Evolutionary conservation across 2,329 filamentous ascomycete genomes (phyloP).

Genomic region (Plectosphaerella cucumerina): DNA sequence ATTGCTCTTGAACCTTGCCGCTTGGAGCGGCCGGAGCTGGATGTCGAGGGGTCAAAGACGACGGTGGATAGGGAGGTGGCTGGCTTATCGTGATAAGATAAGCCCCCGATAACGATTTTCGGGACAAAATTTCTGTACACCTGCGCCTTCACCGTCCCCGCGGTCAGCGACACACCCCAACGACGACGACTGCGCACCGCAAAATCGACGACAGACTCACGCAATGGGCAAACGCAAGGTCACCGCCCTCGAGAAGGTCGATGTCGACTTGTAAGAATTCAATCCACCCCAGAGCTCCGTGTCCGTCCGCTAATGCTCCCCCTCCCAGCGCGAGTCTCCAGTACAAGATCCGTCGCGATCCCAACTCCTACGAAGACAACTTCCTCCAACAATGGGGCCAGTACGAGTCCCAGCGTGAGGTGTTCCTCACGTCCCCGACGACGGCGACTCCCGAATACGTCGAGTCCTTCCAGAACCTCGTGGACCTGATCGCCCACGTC

Average conservation of each 20-base stretch:
- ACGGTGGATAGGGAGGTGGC: too few species aligned
- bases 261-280: slow-evolving; percentile 69
- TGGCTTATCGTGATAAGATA: background rate
- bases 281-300: background rate
- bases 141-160: background rate
- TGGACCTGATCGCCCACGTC: slow-evolving; percentile 91
- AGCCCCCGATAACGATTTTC: background rate
- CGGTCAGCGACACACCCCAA: background rate
- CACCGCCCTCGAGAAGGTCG: slow-evolving; percentile 89
- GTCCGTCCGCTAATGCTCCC: slow-evolving; percentile 19
- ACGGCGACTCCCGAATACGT: slow-evolving; percentile 74
- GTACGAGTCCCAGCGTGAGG: slow-evolving; percentile 86
- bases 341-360: slow-evolving; percentile 86
- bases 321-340: slow-evolving; percentile 69
- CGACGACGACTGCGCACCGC: background rate
- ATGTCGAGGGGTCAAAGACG: too few species aligned
- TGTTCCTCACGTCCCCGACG: slow-evolving; percentile 81
- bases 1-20: too few species aligned
- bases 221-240: slow-evolving; percentile 85
- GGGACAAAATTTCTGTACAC: background rate
- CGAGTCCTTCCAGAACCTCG: slow-evolving; percentile 81
- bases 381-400: slow-evolving; percentile 85
- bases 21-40: too few species aligned
- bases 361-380: slow-evolving; percentile 85
- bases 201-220: background rate